phyloP scores from a whole-genome alignment of 2,329 filamentous ascomycete genomes.

The Epichloe gansuensis region DNA sequence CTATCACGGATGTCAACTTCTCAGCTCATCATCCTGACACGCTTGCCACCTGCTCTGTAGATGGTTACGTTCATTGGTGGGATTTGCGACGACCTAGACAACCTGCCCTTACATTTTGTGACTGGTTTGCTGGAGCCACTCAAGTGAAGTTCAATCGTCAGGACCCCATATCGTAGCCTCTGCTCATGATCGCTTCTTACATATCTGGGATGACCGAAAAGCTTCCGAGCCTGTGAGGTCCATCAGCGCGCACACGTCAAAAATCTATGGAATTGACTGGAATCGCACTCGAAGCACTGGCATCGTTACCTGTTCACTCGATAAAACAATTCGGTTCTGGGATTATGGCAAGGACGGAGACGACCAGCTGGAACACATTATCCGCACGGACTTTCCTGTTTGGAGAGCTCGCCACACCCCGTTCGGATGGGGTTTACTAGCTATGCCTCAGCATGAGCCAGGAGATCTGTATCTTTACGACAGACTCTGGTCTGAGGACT shows the following conservation, averaged over 20 bases:
- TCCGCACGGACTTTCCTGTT: slow-evolving; percentile 73
- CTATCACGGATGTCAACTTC: slow-evolving; percentile 95
- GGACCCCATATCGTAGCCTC: slow-evolving; percentile 77
- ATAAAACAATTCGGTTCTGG: slow-evolving; percentile 91
- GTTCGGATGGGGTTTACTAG: slow-evolving; percentile 73
- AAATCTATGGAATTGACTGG: slow-evolving; percentile 95
- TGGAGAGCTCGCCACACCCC: slow-evolving; percentile 88
- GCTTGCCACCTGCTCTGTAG: slow-evolving; percentile 80
- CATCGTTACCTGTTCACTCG: slow-evolving; percentile 78
- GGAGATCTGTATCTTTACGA: slow-evolving; percentile 80
- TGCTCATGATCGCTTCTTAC: slow-evolving; percentile 75
- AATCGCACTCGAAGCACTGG: slow-evolving; percentile 62
- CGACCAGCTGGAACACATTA: slow-evolving; percentile 60
- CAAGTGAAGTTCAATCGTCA: slow-evolving; percentile 93
- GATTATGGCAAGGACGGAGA: slow-evolving; percentile 55
- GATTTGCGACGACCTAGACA: slow-evolving; percentile 65
- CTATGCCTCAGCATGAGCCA: slow-evolving; percentile 85
- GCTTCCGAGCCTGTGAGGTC: slow-evolving; percentile 67
- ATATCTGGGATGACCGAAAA: slow-evolving; percentile 82
- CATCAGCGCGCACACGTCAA: slow-evolving; percentile 79
- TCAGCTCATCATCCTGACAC: slow-evolving; percentile 85
- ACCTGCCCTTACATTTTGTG: slow-evolving; percentile 70
- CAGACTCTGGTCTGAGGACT: slow-evolving; percentile 35
- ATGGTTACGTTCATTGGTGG: slow-evolving; percentile 90
- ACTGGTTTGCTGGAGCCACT: slow-evolving; percentile 88